Evolutionary conservation across 2,329 filamentous ascomycete genomes (phyloP).

Genomic region (Ophiostoma piceae): DNA sequence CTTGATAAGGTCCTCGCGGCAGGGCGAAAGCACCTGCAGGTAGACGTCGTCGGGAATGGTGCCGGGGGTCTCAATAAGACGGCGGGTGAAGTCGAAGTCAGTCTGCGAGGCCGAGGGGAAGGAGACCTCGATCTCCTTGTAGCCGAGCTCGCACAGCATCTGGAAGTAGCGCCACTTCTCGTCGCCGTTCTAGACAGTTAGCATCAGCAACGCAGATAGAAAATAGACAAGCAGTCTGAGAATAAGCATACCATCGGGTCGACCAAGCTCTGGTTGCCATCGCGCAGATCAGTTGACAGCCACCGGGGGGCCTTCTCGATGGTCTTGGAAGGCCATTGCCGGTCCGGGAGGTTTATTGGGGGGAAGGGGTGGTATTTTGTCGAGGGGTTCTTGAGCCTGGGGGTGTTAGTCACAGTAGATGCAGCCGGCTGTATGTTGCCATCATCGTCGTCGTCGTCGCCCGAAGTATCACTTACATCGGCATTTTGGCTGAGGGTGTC

Average conservation of each 20-base stretch:
- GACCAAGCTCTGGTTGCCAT: constrained; percentile 89
- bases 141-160: constrained; percentile 86
- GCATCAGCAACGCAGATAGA: background rate
- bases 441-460: background rate
- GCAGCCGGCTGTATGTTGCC: background rate
- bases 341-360: constrained; percentile 60
- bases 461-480: constrained; percentile 19
- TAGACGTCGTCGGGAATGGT: constrained; percentile 82
- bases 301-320: constrained; percentile 83
- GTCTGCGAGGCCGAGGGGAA: constrained; percentile 93
- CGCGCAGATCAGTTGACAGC: constrained; percentile 82
- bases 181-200: constrained; percentile 66
- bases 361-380: constrained; percentile 70
- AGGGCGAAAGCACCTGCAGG: constrained; percentile 88
- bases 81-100: constrained; percentile 91
- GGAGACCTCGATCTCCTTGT: constrained; percentile 96
- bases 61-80: constrained; percentile 78
- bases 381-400: constrained; percentile 68
- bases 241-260: constrained; percentile 75
- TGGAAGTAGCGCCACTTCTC: constrained; percentile 95
- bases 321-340: constrained; percentile 78
- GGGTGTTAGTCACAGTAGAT: constrained; percentile 5
- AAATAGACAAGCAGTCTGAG: background rate
- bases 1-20: constrained; percentile 82
- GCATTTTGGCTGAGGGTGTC: constrained; percentile 19